A percentile compares a stretch with the other conserved stretches of the same genome.
These are phyloP conservation scores for Calophaca sinica DNA, from an alignment of 306 rosid genomes.

Conservation along the genomic window DNA sequence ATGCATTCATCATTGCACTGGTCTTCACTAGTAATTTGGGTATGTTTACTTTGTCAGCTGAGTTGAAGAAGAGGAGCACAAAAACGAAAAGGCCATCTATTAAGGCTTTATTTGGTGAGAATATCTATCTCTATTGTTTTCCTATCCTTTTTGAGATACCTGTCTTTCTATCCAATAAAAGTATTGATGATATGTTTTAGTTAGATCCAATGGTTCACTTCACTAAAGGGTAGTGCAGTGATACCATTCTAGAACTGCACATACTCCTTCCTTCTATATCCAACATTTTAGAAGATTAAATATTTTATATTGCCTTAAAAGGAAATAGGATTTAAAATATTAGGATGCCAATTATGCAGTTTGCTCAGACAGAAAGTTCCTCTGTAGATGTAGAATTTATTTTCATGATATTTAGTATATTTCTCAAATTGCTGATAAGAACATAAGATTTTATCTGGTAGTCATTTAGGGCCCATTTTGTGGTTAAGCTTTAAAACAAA, in stretches of 20 bases:
- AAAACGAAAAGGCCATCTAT: slow-evolving; percentile 88
- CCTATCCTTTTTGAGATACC: slow-evolving; percentile 11
- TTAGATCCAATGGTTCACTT: too few relatives aligned
- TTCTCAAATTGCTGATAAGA: too few relatives aligned
- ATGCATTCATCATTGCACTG: slow-evolving; percentile 23
- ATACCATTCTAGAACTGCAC: neutral
- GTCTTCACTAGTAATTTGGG: slow-evolving; percentile 21
- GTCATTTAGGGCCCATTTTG: too few relatives aligned
- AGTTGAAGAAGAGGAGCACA: slow-evolving; percentile 81
- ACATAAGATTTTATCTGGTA: too few relatives aligned
- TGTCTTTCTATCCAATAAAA: slow-evolving; percentile 12
- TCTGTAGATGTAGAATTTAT: too few relatives aligned
- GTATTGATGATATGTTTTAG: slow-evolving; percentile 8
- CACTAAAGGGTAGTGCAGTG: too few relatives aligned
- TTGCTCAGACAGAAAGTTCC: too few relatives aligned
- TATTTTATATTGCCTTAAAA: neutral
- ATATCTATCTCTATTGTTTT: slow-evolving; percentile 6
- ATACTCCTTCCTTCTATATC: slow-evolving; percentile 5
- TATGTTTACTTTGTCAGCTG: slow-evolving; percentile 61
- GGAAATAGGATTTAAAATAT: neutral
- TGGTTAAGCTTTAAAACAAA: too few relatives aligned
- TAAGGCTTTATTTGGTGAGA: slow-evolving; percentile 84
- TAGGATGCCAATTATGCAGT: too few relatives aligned
- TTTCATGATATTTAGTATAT: too few relatives aligned
- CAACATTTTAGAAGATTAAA: neutral